phyloP scores from a whole-genome alignment of 768 basidiomycete species.

The Phlebiopsis gigantea region DNA sequence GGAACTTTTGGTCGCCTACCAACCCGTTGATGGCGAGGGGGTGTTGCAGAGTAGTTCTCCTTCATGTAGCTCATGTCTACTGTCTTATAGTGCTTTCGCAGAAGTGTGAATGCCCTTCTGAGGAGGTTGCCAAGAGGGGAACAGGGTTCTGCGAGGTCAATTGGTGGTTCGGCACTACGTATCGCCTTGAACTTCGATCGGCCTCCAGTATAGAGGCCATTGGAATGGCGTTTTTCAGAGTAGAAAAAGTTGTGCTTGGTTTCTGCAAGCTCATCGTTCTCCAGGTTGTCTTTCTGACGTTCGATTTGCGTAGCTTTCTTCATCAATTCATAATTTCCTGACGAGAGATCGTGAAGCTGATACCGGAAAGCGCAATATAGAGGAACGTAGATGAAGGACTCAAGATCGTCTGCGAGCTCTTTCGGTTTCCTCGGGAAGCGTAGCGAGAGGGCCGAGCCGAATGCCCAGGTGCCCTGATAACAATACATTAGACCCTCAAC shows the following conservation, averaged over 20 bases:
- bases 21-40: neutral
- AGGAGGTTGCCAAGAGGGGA: neutral
- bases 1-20: neutral
- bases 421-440: slow-evolving; percentile 3
- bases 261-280: neutral
- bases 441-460: slow-evolving; percentile 12
- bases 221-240: neutral
- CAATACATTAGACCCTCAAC: neutral
- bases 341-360: neutral
- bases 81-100: neutral
- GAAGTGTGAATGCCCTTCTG: neutral
- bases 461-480: slow-evolving; percentile 18
- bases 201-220: neutral
- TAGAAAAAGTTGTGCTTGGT: neutral
- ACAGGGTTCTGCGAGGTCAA: neutral
- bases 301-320: neutral
- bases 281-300: neutral
- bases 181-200: neutral
- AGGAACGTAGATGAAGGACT: slow-evolving; percentile 16
- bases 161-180: too few species aligned
- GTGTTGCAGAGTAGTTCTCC: neutral
- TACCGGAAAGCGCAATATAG: neutral
- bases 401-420: slow-evolving; percentile 16
- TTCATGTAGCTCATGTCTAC: neutral
- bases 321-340: neutral